Evolutionary conservation across 176 grass and related monocot genomes (phyloP).

Genomic region (Calamus simplicifolius): DNA sequence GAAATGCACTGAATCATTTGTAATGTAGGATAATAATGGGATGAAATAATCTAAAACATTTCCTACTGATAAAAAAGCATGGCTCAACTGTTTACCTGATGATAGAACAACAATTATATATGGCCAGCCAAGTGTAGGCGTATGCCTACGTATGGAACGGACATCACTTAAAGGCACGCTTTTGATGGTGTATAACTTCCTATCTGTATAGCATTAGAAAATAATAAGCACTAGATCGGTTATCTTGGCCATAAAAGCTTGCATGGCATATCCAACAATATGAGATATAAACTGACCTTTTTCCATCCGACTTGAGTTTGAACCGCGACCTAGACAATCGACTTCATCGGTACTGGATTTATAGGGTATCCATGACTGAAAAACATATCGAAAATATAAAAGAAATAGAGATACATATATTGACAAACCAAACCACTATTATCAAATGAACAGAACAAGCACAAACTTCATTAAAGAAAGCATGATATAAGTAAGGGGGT

Average conservation of each 20-base stretch:
- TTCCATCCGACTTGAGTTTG: constrained; percentile 34
- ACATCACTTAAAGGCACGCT: constrained; percentile 67
- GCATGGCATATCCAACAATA: no score
- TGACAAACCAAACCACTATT: not conserved
- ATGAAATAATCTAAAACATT: not conserved
- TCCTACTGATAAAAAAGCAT: not conserved
- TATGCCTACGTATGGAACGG: constrained; percentile 81
- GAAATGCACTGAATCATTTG: no score
- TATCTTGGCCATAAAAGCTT: no score
- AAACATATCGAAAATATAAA: not conserved
- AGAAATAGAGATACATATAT: not conserved
- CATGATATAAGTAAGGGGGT: no score
- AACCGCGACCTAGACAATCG: constrained; percentile 35
- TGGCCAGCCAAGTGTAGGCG: constrained; percentile 61
- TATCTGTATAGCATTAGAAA: constrained; percentile 45
- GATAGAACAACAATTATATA: constrained; percentile 94
- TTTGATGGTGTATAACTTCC: constrained; percentile 77
- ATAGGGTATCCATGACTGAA: constrained; percentile 24
- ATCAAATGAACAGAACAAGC: no score
- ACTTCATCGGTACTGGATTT: constrained; percentile 26
- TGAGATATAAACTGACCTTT: constrained; percentile 35
- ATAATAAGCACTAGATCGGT: not conserved
- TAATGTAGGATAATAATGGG: not conserved
- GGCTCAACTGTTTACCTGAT: constrained; percentile 49
- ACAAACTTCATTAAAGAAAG: no score